phyloP scores from a whole-genome alignment of 163 green algal species.

The Chlamydomonas reinhardtii region DNA sequence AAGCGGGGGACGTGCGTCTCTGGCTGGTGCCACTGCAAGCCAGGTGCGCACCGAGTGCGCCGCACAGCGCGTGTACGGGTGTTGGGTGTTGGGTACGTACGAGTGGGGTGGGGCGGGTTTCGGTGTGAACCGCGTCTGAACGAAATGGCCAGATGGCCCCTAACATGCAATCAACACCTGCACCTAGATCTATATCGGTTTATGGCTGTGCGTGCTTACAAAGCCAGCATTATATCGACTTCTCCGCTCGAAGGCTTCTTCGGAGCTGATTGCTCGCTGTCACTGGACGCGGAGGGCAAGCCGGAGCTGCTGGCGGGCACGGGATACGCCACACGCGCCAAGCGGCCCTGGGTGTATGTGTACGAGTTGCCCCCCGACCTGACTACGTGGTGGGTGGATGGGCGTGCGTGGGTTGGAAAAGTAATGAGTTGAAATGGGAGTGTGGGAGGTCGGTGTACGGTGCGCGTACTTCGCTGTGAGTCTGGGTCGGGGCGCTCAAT shows the following conservation, averaged over 20 bases:
- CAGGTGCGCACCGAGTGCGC: slow-evolving; percentile 37
- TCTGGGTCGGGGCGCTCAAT: too few relatives aligned
- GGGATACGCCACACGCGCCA: slow-evolving; percentile 27
- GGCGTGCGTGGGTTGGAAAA: background rate
- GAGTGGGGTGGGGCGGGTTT: too few relatives aligned
- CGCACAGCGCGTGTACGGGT: too few relatives aligned
- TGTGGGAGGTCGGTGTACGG: too few relatives aligned
- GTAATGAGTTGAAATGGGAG: too few relatives aligned
- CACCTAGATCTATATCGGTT: too few relatives aligned
- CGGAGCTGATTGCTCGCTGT: slow-evolving; percentile 55
- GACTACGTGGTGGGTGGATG: slow-evolving; percentile 11
- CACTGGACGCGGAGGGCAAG: slow-evolving; percentile 14
- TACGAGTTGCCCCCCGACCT: slow-evolving; percentile 57
- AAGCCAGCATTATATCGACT: too few relatives aligned
- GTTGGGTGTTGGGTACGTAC: background rate
- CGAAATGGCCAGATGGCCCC: too few relatives aligned
- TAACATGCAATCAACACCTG: too few relatives aligned
- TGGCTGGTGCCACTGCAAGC: slow-evolving; percentile 52
- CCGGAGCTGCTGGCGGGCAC: slow-evolving; percentile 45
- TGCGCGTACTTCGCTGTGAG: too few relatives aligned
- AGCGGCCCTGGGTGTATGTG: slow-evolving; percentile 51
- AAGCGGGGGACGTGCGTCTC: slow-evolving; percentile 30
- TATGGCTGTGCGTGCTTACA: too few relatives aligned
- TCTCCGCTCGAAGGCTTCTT: slow-evolving; percentile 12
- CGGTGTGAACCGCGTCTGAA: too few relatives aligned